Conservation (phyloP, 169 alveolate species). For the Babesia caballi region DNA sequence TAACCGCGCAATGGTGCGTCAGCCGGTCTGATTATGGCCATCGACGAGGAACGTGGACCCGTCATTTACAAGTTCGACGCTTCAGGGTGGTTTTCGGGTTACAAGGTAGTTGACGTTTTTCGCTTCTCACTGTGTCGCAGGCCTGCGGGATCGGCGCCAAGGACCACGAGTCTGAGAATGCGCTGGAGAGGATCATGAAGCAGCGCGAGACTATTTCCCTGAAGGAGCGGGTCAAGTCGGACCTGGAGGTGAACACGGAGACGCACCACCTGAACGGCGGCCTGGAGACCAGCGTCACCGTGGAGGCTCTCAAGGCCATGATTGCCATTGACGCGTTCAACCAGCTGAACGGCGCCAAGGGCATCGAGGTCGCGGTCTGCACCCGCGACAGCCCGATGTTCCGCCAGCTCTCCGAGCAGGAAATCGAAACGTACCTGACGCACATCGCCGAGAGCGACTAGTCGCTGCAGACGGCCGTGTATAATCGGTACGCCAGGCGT, state of each 20-base stretch:
- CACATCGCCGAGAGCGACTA: slow-evolving; percentile 85
- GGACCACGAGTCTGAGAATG: slow-evolving; percentile 87
- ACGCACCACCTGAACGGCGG: slow-evolving; percentile 54
- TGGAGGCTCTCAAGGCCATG: slow-evolving; percentile 73
- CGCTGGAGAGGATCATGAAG: slow-evolving; percentile 78
- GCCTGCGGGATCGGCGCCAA: slow-evolving; percentile 90
- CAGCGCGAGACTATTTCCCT: slow-evolving; percentile 64
- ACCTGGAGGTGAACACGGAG: slow-evolving; percentile 63
- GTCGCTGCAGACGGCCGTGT: not conserved
- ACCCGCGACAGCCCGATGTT: slow-evolving; percentile 81
- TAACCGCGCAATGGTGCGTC: slow-evolving; percentile 2
- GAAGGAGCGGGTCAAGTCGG: slow-evolving; percentile 69
- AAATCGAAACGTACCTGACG: slow-evolving; percentile 82
- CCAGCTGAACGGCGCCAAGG: slow-evolving; percentile 82
- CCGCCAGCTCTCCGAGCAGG: slow-evolving; percentile 82
- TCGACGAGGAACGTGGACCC: slow-evolving; percentile 94
- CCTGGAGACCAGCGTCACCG: slow-evolving; percentile 51
- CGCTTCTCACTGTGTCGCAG: not conserved
- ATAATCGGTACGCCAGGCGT: too few species aligned
- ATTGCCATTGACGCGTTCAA: slow-evolving; percentile 67
- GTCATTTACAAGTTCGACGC: slow-evolving; percentile 91
- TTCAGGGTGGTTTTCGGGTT: slow-evolving; percentile 94
- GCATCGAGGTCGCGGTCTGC: slow-evolving; percentile 88
- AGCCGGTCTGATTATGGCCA: slow-evolving; percentile 88
- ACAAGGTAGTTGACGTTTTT: slow-evolving; percentile 59